Evolutionary conservation across 495 filamentous ascomycete species (phyloP).

Genomic region (Talaromyces nanjingensis): DNA sequence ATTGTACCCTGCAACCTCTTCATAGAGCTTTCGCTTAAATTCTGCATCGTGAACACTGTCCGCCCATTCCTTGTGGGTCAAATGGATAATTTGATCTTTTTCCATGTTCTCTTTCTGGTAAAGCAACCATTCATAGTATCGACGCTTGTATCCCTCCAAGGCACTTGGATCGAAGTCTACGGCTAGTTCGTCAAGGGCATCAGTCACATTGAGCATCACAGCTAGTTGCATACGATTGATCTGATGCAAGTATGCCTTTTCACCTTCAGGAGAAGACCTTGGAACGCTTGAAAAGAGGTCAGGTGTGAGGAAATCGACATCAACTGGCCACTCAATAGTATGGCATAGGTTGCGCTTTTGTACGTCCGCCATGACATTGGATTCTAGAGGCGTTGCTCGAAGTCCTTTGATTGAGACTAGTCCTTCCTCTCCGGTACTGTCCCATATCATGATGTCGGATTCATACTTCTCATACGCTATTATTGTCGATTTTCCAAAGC

Average conservation of each 20-base stretch:
- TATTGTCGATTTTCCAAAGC: constrained; percentile 15
- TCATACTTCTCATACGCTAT: constrained; percentile 17
- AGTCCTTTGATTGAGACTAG: constrained; percentile 21
- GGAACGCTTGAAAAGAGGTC: constrained; percentile 12
- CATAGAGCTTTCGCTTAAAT: constrained; percentile 14
- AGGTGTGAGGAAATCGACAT: constrained; percentile 17
- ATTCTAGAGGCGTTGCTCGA: constrained; percentile 22
- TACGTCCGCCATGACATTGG: constrained; percentile 1
- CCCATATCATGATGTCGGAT: constrained; percentile 18
- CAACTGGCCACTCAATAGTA: constrained; percentile 18
- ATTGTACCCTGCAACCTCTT: constrained; percentile 20
- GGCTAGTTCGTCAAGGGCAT: constrained; percentile 16
- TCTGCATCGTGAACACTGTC: not conserved
- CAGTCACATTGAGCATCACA: constrained; percentile 18
- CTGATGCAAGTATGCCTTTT: constrained; percentile 11
- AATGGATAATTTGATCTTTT: constrained; percentile 17
- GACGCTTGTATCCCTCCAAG: constrained; percentile 16
- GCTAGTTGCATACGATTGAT: constrained; percentile 20
- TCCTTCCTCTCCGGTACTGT: constrained; percentile 6
- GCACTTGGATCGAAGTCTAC: constrained; percentile 9
- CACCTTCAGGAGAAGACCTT: not conserved
- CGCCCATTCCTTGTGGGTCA: constrained; percentile 15
- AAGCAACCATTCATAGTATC: constrained; percentile 23
- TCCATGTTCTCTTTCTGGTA: constrained; percentile 10
- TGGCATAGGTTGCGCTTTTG: constrained; percentile 17